These are phyloP conservation scores for Paraconiothyrium brasiliense DNA, from an alignment of 2,329 filamentous ascomycete genomes.

Conservation along the genomic window DNA sequence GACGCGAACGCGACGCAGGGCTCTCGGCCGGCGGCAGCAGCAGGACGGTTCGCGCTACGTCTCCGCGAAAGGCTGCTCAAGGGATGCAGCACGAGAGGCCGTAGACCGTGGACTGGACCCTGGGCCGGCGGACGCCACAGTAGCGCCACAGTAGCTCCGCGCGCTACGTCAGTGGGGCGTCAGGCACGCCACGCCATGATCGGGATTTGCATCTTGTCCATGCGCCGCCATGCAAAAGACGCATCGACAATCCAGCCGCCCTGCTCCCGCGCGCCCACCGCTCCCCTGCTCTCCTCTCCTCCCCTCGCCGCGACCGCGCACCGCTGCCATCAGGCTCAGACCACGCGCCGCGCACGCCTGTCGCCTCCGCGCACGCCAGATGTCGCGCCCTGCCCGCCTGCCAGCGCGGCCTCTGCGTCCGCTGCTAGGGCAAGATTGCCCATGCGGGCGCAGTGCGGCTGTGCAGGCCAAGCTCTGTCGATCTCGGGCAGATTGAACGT, in stretches of 20 bases:
- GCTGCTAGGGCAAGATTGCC: conserved; percentile 23
- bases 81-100: too few species aligned
- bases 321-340: background rate
- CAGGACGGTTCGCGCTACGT: background rate
- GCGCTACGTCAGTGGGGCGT: background rate
- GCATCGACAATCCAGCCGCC: background rate
- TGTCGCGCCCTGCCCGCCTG: background rate
- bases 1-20: too few species aligned
- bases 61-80: too few species aligned
- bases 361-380: too few species aligned
- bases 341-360: background rate
- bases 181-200: background rate
- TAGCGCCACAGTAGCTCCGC: background rate
- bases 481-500: conserved; percentile 21
- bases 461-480: conserved; percentile 24
- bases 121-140: background rate
- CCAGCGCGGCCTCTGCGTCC: conserved; percentile 1
- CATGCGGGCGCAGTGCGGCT: conserved; percentile 16
- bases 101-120: background rate
- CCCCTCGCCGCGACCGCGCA: background rate
- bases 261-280: background rate
- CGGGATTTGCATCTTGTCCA: background rate
- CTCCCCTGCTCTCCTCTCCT: background rate
- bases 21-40: background rate
- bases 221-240: background rate